These are phyloP conservation scores for Trichothecium sympodiale DNA, from an alignment of 2,329 filamentous ascomycete genomes.

Conservation along the genomic window DNA sequence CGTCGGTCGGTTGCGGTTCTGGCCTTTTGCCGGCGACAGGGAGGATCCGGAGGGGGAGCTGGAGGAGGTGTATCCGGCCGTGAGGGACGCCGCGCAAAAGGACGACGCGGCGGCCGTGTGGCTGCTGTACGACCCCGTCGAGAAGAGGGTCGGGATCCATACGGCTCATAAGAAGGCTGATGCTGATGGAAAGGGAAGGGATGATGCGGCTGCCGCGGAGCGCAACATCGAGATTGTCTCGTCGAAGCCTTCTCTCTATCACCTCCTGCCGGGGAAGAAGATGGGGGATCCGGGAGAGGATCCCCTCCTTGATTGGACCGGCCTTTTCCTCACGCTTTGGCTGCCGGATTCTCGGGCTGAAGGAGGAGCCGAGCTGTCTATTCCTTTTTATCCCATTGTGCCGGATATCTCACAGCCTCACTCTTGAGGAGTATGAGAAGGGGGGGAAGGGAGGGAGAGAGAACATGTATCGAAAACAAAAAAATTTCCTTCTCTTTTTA, in stretches of 20 bases:
- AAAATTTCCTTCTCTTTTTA: background rate
- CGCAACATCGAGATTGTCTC: background rate
- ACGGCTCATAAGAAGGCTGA: slow-evolving; percentile 4
- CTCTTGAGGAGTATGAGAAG: slow-evolving; percentile 1
- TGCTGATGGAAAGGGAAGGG: too few species aligned
- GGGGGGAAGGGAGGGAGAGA: too few species aligned
- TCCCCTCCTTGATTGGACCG: slow-evolving; percentile 2
- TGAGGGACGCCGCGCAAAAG: slow-evolving; percentile 2
- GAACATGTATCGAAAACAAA: background rate
- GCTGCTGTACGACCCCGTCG: slow-evolving; percentile 5
- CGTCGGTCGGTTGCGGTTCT: slow-evolving; percentile 5
- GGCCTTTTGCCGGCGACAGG: slow-evolving; percentile 1
- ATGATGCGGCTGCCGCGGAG: slow-evolving; percentile 2
- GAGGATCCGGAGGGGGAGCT: slow-evolving; percentile 3
- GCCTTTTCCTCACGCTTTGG: slow-evolving; percentile 6
- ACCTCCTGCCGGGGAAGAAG: too few species aligned
- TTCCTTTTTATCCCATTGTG: slow-evolving; percentile 6
- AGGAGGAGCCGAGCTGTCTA: slow-evolving; percentile 3
- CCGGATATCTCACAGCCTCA: slow-evolving; percentile 3
- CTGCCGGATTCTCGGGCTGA: slow-evolving; percentile 4
- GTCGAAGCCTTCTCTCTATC: background rate
- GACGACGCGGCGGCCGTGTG: slow-evolving; percentile 5
- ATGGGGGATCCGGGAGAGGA: too few species aligned
- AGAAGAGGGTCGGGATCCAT: slow-evolving; percentile 2
- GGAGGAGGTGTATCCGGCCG: background rate